These are phyloP conservation scores for Fusarium sp. DNA, from an alignment of 2,329 filamentous ascomycete genomes.

Conservation along the genomic window DNA sequence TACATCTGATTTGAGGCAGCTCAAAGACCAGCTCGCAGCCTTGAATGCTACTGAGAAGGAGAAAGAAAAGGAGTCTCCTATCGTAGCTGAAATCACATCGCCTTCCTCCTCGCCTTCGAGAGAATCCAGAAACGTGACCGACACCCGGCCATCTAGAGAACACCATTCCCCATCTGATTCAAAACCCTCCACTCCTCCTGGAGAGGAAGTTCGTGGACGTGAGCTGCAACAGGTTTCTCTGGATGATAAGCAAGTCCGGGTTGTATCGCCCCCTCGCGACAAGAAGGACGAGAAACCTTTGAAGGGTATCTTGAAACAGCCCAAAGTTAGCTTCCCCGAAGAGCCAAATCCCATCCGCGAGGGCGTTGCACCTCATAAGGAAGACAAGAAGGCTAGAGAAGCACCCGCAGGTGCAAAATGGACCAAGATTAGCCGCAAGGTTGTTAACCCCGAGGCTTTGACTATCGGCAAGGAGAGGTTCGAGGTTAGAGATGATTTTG, in stretches of 20 bases:
- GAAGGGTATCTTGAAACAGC: slow-evolving; percentile 87
- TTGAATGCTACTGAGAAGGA: slow-evolving; percentile 49
- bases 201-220: slow-evolving; percentile 56
- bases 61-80: slow-evolving; percentile 41
- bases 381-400: slow-evolving; percentile 77
- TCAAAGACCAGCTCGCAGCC: slow-evolving; percentile 64
- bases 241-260: slow-evolving; percentile 66
- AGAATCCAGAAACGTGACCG: slow-evolving; percentile 22
- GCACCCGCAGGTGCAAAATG: slow-evolving; percentile 84
- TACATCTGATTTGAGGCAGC: slow-evolving; percentile 59
- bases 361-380: slow-evolving; percentile 93
- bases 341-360: slow-evolving; percentile 85
- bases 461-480: slow-evolving; percentile 89
- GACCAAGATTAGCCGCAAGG: slow-evolving; percentile 90
- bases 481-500: slow-evolving; percentile 91
- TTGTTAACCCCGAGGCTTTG: slow-evolving; percentile 90
- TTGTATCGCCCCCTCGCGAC: slow-evolving; percentile 77
- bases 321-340: slow-evolving; percentile 86
- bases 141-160: slow-evolving; percentile 32
- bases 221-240: slow-evolving; percentile 50
- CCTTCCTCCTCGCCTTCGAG: slow-evolving; percentile 41
- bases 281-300: slow-evolving; percentile 75
- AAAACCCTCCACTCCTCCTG: slow-evolving; percentile 28
- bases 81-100: slow-evolving; percentile 39
- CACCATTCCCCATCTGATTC: slow-evolving; percentile 26